Evolutionary conservation across 164 flowering plant species (phyloP).

Genomic region (Annona cherimola): DNA sequence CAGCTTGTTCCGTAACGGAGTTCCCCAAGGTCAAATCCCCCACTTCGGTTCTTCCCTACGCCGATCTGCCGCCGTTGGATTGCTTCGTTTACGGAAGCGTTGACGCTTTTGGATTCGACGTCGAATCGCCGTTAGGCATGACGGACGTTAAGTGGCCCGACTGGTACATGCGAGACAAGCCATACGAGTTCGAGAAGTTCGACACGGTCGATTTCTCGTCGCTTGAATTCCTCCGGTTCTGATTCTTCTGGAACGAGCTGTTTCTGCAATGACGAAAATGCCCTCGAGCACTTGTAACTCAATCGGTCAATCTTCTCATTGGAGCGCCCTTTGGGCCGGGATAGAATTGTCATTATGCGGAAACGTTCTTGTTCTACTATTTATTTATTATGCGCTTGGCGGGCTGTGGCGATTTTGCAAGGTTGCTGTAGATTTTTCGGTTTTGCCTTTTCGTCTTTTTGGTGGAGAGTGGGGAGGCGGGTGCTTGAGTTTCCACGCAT

Average conservation of each 20-base stretch:
- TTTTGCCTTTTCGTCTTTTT: background rate
- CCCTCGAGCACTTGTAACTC: background rate
- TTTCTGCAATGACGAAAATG: background rate
- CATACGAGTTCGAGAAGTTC: conserved; percentile 31
- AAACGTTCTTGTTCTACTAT: background rate
- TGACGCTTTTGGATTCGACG: conserved; percentile 31
- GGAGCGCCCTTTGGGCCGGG: background rate
- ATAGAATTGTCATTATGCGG: background rate
- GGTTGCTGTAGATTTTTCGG: background rate
- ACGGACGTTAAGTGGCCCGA: conserved; percentile 24
- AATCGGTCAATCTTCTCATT: too few species aligned
- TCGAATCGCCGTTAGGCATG: conserved; percentile 19
- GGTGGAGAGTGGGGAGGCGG: background rate
- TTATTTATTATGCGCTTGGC: background rate
- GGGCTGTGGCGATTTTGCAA: background rate
- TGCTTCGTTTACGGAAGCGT: conserved; percentile 20
- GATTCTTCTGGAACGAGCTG: conserved; percentile 4
- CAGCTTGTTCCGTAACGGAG: background rate
- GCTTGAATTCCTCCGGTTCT: background rate
- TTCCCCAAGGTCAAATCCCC: conserved; percentile 34
- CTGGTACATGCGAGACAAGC: conserved; percentile 15
- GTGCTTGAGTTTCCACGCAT: conserved; percentile 13
- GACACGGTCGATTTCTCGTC: conserved; percentile 33
- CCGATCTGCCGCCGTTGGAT: conserved; percentile 25
- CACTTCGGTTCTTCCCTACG: conserved; percentile 48